phyloP scores from a whole-genome alignment of 108 stramenopile species.

The Phaeodactylum tricornutum region DNA sequence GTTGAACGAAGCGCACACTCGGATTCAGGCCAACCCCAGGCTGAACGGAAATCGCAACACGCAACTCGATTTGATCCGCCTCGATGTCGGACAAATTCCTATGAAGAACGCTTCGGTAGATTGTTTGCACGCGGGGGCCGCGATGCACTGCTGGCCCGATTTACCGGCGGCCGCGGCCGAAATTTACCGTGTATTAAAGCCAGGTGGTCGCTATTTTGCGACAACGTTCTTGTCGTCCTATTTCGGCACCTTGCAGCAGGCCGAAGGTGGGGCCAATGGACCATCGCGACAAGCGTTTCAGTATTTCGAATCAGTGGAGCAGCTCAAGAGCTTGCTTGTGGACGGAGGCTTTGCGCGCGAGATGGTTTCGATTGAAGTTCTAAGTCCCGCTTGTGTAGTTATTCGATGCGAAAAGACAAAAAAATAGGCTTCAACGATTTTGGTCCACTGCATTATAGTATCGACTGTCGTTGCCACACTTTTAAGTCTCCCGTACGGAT shows the following conservation, averaged over 20 bases:
- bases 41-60: slow-evolving; percentile 1
- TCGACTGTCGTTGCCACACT: background rate
- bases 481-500: no score
- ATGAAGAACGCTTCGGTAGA: slow-evolving; percentile 57
- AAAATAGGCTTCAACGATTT: background rate
- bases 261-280: slow-evolving; percentile 28
- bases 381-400: slow-evolving; percentile 62
- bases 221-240: slow-evolving; percentile 83
- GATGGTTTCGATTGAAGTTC: slow-evolving; percentile 58
- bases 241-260: slow-evolving; percentile 33
- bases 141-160: slow-evolving; percentile 97
- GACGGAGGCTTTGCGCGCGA: slow-evolving; percentile 64
- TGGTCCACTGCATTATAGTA: background rate
- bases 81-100: slow-evolving; percentile 85
- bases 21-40: slow-evolving; percentile 49
- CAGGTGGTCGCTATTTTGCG: slow-evolving; percentile 90
- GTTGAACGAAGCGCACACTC: slow-evolving; percentile 76
- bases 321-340: slow-evolving; percentile 38
- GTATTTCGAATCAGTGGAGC: slow-evolving; percentile 61
- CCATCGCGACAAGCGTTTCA: slow-evolving; percentile 68
- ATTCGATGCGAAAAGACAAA: slow-evolving; percentile 66
- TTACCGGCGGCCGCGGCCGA: slow-evolving; percentile 67
- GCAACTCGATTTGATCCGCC: slow-evolving; percentile 72
- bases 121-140: slow-evolving; percentile 90
- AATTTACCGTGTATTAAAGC: slow-evolving; percentile 83